Evolutionary conservation across 2,329 filamentous ascomycete genomes (phyloP).

Genomic region (Verticillium zaregamsianum): DNA sequence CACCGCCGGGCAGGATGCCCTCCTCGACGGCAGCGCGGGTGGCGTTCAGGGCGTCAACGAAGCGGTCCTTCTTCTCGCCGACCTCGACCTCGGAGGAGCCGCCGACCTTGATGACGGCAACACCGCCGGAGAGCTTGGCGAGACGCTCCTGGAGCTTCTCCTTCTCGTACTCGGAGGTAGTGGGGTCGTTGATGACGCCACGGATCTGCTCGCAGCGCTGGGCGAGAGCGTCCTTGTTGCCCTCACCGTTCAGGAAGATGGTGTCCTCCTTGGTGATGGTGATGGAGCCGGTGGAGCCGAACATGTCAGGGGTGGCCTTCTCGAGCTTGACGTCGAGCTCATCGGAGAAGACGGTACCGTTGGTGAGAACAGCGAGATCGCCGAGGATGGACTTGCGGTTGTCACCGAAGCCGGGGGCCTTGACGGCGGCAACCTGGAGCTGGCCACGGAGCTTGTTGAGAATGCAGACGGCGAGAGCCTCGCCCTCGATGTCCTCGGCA

Average conservation of each 20-base stretch:
- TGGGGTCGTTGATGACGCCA: constrained; percentile 89
- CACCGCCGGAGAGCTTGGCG: constrained; percentile 97
- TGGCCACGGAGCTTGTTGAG: constrained; percentile 99
- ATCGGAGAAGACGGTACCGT: constrained; percentile 95
- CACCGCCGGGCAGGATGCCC: constrained; percentile 97
- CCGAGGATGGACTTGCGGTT: constrained; percentile 99
- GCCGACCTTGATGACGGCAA: constrained; percentile 98
- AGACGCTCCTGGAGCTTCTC: constrained; percentile 99
- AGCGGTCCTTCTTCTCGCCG: constrained; percentile 99
- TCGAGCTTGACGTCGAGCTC: constrained; percentile 99
- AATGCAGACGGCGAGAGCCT: constrained; percentile 97
- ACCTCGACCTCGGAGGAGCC: constrained; percentile 98
- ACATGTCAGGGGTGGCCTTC: constrained; percentile 93
- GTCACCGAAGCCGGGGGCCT: constrained; percentile 98
- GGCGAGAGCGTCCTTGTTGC: constrained; percentile 86
- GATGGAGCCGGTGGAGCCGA: constrained; percentile 95
- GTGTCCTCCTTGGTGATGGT: constrained; percentile 99
- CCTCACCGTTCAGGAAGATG: constrained; percentile 95
- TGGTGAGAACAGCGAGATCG: constrained; percentile 92
- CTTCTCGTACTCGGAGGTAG: constrained; percentile 98
- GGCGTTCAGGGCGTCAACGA: constrained; percentile 96
- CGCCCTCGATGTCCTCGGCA: constrained; percentile 97
- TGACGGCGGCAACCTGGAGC: constrained; percentile 96
- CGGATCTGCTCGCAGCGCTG: constrained; percentile 99
- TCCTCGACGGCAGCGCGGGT: constrained; percentile 98